These are phyloP conservation scores for Russula earlei DNA, from an alignment of 768 basidiomycete genomes.

Conservation along the genomic window DNA sequence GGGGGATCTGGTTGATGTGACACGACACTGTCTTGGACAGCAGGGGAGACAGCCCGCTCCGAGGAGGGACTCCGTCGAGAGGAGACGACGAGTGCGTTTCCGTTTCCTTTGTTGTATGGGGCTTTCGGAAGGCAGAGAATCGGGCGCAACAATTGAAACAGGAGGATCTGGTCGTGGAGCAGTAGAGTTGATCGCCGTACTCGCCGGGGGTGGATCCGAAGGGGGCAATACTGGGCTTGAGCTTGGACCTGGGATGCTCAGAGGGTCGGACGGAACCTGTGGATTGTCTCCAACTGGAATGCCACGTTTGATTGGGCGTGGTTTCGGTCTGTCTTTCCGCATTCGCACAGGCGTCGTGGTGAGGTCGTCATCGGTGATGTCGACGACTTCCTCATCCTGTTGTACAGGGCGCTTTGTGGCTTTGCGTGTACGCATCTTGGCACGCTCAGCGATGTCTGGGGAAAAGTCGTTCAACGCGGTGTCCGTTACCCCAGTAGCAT, in stretches of 20 bases:
- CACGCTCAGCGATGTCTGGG: constrained; percentile 27
- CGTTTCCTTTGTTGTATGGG: constrained; percentile 20
- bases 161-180: constrained; percentile 5
- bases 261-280: constrained; percentile 13
- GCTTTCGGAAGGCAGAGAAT: constrained; percentile 2
- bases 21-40: neutral
- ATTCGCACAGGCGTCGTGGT: constrained; percentile 15
- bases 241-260: constrained; percentile 21
- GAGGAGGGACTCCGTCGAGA: neutral
- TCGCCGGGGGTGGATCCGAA: constrained; percentile 21
- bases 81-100: neutral
- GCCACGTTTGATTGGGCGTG: constrained; percentile 13
- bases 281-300: constrained; percentile 11
- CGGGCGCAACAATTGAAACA: neutral
- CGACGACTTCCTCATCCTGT: constrained; percentile 21
- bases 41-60: neutral
- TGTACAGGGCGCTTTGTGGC: constrained; percentile 13
- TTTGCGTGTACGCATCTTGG: constrained; percentile 26
- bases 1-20: constrained; percentile 7
- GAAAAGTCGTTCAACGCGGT: constrained; percentile 14
- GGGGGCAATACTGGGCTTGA: constrained; percentile 25
- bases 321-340: constrained; percentile 6
- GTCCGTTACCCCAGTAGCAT: neutral
- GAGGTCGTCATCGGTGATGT: constrained; percentile 27
- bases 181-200: constrained; percentile 10